Percentiles rank a stretch among this genome's conserved stretches.
phyloP scores from a whole-genome alignment of 257 asterid species.

The Primulina tabacum region DNA sequence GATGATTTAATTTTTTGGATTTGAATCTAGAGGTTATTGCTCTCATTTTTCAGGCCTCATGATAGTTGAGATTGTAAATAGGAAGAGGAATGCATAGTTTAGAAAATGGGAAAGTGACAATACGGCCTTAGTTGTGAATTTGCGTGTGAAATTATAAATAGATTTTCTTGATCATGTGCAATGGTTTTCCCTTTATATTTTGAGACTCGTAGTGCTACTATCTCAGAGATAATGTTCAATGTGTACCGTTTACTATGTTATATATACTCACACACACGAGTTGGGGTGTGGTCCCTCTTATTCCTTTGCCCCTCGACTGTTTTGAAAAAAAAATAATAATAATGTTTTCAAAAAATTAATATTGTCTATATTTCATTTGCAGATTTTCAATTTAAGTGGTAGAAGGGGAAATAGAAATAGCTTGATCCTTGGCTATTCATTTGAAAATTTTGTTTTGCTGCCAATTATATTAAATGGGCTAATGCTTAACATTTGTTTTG shows the following conservation, averaged over 20 bases:
- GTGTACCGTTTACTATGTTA: too few species aligned
- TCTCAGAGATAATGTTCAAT: too few species aligned
- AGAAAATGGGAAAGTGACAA: background rate
- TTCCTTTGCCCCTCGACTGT: too few species aligned
- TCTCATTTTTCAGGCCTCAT: background rate
- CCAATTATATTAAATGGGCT: too few species aligned
- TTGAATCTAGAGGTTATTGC: conserved; percentile 9
- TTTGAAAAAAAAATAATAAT: too few species aligned
- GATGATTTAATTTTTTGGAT: conserved; percentile 12
- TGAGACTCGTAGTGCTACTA: too few species aligned
- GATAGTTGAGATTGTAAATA: conserved; percentile 1
- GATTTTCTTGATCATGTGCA: background rate
- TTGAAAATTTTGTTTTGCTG: conserved; percentile 13
- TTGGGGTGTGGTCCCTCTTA: too few species aligned
- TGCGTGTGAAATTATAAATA: background rate
- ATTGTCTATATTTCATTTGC: too few species aligned
- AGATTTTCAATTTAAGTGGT: background rate
- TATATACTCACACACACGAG: too few species aligned
- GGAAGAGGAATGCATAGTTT: conserved; percentile 12
- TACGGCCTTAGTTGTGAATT: background rate
- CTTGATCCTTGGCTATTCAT: background rate
- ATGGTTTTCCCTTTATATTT: background rate
- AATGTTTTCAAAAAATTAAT: too few species aligned
- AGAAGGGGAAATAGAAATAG: background rate
- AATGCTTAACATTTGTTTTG: too few species aligned